Evolutionary conservation across 1,284 basidiomycete genomes (phyloP), one percentile per base, ranked within the genome.

Genomic region (Ceratorhiza oryzae-sativae): DNA sequence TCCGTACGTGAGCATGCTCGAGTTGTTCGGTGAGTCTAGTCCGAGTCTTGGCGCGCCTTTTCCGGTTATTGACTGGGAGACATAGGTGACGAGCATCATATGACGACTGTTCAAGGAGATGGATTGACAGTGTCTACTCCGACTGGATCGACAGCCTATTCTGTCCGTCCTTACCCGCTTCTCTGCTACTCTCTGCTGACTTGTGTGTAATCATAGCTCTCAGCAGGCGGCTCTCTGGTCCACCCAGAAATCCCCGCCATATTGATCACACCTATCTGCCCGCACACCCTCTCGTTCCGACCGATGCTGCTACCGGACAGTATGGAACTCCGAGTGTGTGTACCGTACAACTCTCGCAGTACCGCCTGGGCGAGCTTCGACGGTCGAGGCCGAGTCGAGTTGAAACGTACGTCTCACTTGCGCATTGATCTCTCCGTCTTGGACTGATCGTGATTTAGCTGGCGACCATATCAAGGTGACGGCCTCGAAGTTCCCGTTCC

Each of bases 321-420:
- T 78, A 98, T 99, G 94, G 97, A 99, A 79, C 85, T 99, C 61
- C 90, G 97, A 15, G 95, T 99, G 48, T 98, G 96, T 76, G 97
- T 99, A 18, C 97, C 97, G 0, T 99, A 95, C 84, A 98, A 98
- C 80, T 98, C 97, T 27, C 85, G 97, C 48, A 96, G 94, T 78
- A 99, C 97, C 0, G 97, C 97, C 3, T 99, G 97, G 97, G 97
- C 95, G 10, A 96, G 94, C 45, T 99, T 99, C 78, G 97, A 99
- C 78, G 97, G 97, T 15, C 88, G 97, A 61, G 97, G 97, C 0
- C 88, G 97, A 30, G 93, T 99, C 15, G 97, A 99, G 82, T 83
- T 98, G 20, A 93, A 92, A 81, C 95, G 95, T 95, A 78, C 79
- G 92, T 85, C 4, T 25, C 13, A 27, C 6, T 23, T 23, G 34